These are phyloP conservation scores for Stentor coeruleus DNA, from an alignment of 73 alveolate species.

Conservation along the genomic window DNA sequence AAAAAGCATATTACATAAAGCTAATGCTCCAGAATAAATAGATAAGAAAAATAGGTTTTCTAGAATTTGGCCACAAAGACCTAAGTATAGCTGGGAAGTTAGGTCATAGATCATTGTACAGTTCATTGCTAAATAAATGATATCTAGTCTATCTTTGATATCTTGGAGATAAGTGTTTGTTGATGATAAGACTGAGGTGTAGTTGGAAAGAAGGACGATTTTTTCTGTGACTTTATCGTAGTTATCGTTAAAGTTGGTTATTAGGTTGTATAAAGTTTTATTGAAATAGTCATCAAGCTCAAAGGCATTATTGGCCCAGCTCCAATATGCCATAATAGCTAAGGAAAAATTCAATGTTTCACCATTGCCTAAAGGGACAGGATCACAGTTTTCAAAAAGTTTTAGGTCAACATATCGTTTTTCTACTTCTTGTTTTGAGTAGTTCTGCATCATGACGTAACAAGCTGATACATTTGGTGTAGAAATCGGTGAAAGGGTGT, in stretches of 20 bases:
- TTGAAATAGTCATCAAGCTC: neutral
- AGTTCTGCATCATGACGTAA: neutral
- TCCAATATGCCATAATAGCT: neutral
- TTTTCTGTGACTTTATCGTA: neutral
- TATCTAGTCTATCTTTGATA: neutral
- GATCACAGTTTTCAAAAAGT: neutral
- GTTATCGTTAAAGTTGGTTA: neutral
- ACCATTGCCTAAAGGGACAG: neutral
- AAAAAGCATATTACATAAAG: neutral
- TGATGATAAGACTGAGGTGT: too few species aligned
- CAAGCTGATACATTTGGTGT: neutral
- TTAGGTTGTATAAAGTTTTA: too few species aligned
- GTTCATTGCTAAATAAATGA: neutral
- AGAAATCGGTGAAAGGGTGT: neutral
- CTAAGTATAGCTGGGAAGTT: neutral
- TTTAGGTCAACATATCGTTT: neutral
- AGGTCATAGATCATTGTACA: neutral
- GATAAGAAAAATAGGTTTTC: neutral
- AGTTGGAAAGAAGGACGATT: too few species aligned
- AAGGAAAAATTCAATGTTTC: too few species aligned
- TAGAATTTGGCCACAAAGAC: conserved; percentile 16
- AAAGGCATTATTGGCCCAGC: neutral
- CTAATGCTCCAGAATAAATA: neutral
- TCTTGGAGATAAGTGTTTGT: too few species aligned
- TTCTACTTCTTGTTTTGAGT: neutral